These are phyloP conservation scores for Haplosporangium gracile DNA, from an alignment of 192 early-diverging fungal genomes.

Conservation along the genomic window DNA sequence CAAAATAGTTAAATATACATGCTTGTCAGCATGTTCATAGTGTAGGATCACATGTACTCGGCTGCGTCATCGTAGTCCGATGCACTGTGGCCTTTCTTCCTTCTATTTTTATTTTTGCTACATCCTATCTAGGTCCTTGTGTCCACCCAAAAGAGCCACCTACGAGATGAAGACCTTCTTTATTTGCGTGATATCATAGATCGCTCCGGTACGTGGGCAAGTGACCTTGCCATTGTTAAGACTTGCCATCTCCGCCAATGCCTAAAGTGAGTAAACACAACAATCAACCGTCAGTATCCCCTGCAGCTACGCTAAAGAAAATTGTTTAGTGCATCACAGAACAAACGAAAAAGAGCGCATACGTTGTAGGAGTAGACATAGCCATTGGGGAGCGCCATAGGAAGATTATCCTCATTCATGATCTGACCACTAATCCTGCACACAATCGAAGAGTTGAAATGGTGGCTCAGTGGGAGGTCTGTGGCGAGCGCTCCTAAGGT, in stretches of 20 bases:
- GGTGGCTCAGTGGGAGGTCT: slow-evolving; percentile 91
- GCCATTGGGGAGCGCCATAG: slow-evolving; percentile 96
- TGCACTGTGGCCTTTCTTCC: no score
- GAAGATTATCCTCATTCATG: slow-evolving; percentile 98
- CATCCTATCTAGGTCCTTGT: not conserved
- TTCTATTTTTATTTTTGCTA: not conserved
- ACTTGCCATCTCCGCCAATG: slow-evolving; percentile 77
- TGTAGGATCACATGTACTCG: no score
- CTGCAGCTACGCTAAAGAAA: not conserved
- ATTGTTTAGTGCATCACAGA: not conserved
- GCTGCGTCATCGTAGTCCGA: no score
- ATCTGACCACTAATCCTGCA: slow-evolving; percentile 92
- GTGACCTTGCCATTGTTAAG: slow-evolving; percentile 75
- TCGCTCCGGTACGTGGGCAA: slow-evolving; percentile 77
- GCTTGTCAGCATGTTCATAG: no score
- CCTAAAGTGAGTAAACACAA: slow-evolving; percentile 50
- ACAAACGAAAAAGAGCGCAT: slow-evolving; percentile 7
- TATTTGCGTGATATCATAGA: slow-evolving; percentile 67
- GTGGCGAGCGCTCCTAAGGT: slow-evolving; percentile 90
- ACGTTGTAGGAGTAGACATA: slow-evolving; percentile 92
- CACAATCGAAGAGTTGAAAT: slow-evolving; percentile 95
- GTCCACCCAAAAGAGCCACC: not conserved
- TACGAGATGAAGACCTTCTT: slow-evolving; percentile 84
- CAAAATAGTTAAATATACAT: no score
- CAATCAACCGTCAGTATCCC: not conserved